A percentile compares a stretch with the other conserved stretches of the same genome.
Conservation (phyloP, 371 early-diverging fungal genomes). For the Haplosporangium sp. region DNA sequence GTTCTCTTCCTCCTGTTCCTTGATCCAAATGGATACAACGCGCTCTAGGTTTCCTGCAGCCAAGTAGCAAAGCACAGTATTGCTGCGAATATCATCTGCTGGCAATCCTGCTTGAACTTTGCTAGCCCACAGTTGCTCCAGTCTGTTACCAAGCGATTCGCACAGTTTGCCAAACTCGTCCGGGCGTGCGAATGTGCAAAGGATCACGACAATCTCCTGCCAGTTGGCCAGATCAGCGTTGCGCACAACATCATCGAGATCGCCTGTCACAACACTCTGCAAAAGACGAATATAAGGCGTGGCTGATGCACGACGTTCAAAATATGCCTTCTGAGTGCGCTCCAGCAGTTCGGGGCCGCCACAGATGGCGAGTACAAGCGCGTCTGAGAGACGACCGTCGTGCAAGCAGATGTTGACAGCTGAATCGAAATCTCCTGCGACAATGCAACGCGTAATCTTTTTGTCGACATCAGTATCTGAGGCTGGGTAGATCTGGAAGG, state of each 20-base stretch:
- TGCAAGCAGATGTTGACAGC: slow-evolving; percentile 90
- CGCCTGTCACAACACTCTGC: slow-evolving; percentile 82
- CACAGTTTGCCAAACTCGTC: slow-evolving; percentile 80
- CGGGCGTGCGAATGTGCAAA: slow-evolving; percentile 91
- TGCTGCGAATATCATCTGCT: slow-evolving; percentile 57
- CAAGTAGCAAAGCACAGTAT: slow-evolving; percentile 90
- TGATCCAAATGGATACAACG: slow-evolving; percentile 89
- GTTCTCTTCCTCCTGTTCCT: slow-evolving; percentile 57
- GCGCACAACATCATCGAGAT: slow-evolving; percentile 84
- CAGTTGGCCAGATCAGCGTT: slow-evolving; percentile 86
- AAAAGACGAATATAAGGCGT: slow-evolving; percentile 86
- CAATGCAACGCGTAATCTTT: slow-evolving; percentile 84
- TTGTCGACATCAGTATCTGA: slow-evolving; percentile 76
- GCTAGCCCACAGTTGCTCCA: slow-evolving; percentile 64
- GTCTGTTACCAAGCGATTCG: slow-evolving; percentile 76
- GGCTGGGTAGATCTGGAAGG: slow-evolving; percentile 71
- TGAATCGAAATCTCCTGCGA: slow-evolving; percentile 91
- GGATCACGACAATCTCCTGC: slow-evolving; percentile 89
- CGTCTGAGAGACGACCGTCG: slow-evolving; percentile 88
- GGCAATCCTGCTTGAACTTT: slow-evolving; percentile 44
- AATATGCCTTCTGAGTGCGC: slow-evolving; percentile 88
- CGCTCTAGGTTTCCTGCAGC: slow-evolving; percentile 90
- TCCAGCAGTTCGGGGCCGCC: slow-evolving; percentile 87
- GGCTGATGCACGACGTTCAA: slow-evolving; percentile 71
- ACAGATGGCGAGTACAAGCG: slow-evolving; percentile 89